phyloP scores from a whole-genome alignment of 73 alveolate species.

The Paraurostyla sp. region DNA sequence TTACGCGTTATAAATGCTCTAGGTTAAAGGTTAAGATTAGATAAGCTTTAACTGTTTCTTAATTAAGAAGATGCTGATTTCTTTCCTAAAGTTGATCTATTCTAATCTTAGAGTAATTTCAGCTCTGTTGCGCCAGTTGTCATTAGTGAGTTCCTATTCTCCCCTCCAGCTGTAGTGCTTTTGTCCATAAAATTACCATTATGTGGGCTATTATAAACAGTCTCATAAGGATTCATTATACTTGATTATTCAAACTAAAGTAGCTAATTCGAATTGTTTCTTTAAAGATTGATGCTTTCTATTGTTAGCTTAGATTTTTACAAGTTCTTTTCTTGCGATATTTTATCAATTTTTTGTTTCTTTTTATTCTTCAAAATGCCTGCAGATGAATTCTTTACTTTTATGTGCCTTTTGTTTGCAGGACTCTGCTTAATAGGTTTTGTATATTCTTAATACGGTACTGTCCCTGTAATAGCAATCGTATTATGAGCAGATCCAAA shows the following conservation, averaged over 20 bases:
- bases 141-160: background rate
- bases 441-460: background rate
- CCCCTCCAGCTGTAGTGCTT: constrained; percentile 2
- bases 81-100: background rate
- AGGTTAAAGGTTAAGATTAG: constrained; percentile 27
- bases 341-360: no score
- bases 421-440: background rate
- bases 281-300: no score
- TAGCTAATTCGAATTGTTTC: constrained; percentile 8
- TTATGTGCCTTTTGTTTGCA: no score
- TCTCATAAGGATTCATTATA: constrained; percentile 46
- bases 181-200: background rate
- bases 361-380: no score
- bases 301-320: no score
- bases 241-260: constrained; percentile 26
- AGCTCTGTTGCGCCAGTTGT: constrained; percentile 20
- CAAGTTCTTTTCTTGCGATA: no score
- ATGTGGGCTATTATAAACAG: constrained; percentile 5
- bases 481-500: background rate
- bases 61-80: background rate
- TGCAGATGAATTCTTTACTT: no score
- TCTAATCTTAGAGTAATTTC: background rate
- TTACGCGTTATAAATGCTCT: constrained; percentile 49
- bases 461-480: no score
- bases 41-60: background rate